Evolutionary conservation across 164 flowering plant species (phyloP).

Genomic region (Piper betle): DNA sequence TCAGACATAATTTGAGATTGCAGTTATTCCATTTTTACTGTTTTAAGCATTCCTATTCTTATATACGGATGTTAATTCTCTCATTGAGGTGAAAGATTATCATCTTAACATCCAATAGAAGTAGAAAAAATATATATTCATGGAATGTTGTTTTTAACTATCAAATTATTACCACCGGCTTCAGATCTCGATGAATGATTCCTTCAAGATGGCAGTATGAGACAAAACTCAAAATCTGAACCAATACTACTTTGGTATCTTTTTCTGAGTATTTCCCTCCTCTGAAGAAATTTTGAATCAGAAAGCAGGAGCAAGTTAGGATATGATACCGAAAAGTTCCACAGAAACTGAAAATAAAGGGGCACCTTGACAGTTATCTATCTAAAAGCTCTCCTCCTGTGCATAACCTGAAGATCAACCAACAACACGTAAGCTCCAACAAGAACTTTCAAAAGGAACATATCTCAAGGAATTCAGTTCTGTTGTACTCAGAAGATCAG

Average conservation of each 20-base stretch:
- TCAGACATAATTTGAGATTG: too few species aligned
- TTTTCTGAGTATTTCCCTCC: constrained; percentile 96
- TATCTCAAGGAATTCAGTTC: too few species aligned
- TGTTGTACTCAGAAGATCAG: too few species aligned
- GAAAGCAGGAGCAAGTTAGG: not conserved
- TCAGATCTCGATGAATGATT: constrained; percentile 93
- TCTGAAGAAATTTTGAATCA: constrained; percentile 25
- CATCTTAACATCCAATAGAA: too few species aligned
- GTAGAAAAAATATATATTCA: not conserved
- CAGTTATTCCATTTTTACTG: too few species aligned
- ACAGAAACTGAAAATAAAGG: not conserved
- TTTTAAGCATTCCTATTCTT: too few species aligned
- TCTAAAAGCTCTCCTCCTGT: constrained; percentile 87
- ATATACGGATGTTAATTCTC: too few species aligned
- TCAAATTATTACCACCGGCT: constrained; percentile 80
- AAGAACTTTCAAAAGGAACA: too few species aligned
- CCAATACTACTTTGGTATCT: constrained; percentile 83
- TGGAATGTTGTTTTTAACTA: too few species aligned
- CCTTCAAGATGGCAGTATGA: constrained; percentile 90
- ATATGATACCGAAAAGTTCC: not conserved
- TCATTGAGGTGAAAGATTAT: too few species aligned
- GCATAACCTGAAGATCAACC: constrained; percentile 52
- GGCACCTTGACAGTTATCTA: constrained; percentile 71
- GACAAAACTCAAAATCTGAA: constrained; percentile 67
- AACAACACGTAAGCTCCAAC: not conserved